Evolutionary conservation across 176 grass and related monocot species (phyloP), one percentile per base, ranked within the genome.

Genomic region (Typha latifolia): DNA sequence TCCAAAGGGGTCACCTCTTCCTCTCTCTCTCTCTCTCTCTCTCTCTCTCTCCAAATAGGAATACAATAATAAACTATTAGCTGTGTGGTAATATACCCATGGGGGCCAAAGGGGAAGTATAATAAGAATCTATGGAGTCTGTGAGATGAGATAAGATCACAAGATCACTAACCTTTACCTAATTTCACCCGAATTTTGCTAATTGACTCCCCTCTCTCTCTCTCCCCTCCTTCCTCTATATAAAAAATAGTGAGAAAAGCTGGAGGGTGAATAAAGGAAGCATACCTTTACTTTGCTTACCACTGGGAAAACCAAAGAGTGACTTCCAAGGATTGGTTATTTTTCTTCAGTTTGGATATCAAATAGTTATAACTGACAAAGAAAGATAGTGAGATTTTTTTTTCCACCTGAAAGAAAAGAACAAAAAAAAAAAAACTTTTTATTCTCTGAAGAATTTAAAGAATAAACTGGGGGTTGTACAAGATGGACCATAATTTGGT

Each of bases 251-350:
- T 9, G 15, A n/a, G 18, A 56, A 20, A 56, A 56, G 18, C 16
- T 56, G 52, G 52, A n/a, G 52, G 52, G 52, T 56, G n/a, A 57
- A 57, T 57, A 57, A 57, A 57, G n/a, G 3, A 6, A 57, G n/a
- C 53, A 57, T 4, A 55, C 7, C 51, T 7, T 5, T 13, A 55
- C n/a, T 55, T 55, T 55, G 15, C 51, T 18, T 55, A 55, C n/a
- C n/a, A 15, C 15, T 4, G 15, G 53, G 16, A 57, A 57, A 22
- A 20, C 18, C 20, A 22, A 21, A 57, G 53, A 57, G 53, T 22
- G 53, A 57, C 53, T 57, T 57, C n/a, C 6, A 57, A 19, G 53
- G 53, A n/a, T 57, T 57, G 5, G 53, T 21, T 57, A 57, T 57
- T 57, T 29, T 57, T 19, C 5, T 57, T 57, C 53, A 57, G 52